Conservation (phyloP, 2,329 filamentous ascomycete genomes). For the Colletotrichum zoysiae region DNA sequence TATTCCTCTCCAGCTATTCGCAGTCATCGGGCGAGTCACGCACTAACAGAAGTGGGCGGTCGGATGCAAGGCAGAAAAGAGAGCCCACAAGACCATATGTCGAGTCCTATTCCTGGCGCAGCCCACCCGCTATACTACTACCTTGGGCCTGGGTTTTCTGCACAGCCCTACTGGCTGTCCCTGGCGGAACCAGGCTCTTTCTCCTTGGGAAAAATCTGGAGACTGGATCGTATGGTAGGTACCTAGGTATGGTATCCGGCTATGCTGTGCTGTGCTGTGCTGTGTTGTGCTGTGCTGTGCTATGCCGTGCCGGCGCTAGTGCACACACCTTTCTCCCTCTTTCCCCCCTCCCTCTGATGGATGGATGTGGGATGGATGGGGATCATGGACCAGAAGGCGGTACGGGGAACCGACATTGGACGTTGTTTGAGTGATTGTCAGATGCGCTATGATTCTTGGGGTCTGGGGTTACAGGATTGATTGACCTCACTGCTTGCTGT, state of each 20-base stretch:
- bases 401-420: constrained; percentile 12
- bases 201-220: constrained; percentile 15
- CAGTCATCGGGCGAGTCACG: background rate
- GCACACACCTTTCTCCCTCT: background rate
- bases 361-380: background rate
- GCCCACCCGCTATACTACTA: constrained; percentile 15
- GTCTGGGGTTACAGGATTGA: background rate
- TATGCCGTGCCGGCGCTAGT: constrained; percentile 34
- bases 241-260: too few species aligned
- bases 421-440: constrained; percentile 6
- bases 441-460: constrained; percentile 1
- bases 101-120: constrained; percentile 39
- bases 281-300: constrained; percentile 18
- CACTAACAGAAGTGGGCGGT: constrained; percentile 19
- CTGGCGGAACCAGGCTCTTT: constrained; percentile 23
- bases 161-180: constrained; percentile 42
- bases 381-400: constrained; percentile 5
- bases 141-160: constrained; percentile 30
- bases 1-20: constrained; percentile 1
- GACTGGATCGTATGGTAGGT: too few species aligned
- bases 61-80: background rate
- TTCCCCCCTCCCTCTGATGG: background rate
- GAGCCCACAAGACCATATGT: background rate
- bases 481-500: constrained; percentile 3
- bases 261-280: too few species aligned